Evolutionary conservation across 192 early-diverging fungal species (phyloP).

Genomic region (Rhizoclosmatium globosum): DNA sequence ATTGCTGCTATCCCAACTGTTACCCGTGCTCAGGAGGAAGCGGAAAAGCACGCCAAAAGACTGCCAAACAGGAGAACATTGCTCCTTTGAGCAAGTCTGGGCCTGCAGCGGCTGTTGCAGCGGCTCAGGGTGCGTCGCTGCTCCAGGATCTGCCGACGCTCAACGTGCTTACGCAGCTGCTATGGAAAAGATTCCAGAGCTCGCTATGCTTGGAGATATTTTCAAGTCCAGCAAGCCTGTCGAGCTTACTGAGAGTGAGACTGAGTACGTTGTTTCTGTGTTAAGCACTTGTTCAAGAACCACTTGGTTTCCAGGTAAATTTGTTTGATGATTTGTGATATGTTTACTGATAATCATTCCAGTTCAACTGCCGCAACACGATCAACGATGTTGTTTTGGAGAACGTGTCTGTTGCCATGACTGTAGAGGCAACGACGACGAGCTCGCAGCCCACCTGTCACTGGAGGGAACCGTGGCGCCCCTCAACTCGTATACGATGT

Average conservation of each 20-base stretch:
- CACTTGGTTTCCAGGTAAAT: slow-evolving; percentile 94
- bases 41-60: slow-evolving; percentile 68
- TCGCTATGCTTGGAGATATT: slow-evolving; percentile 83
- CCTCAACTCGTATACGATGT: slow-evolving; percentile 78
- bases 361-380: slow-evolving; percentile 92
- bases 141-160: slow-evolving; percentile 55
- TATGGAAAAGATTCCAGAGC: slow-evolving; percentile 82
- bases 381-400: slow-evolving; percentile 92
- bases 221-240: slow-evolving; percentile 88
- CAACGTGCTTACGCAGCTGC: slow-evolving; percentile 79
- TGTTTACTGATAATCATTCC: slow-evolving; percentile 31
- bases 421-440: slow-evolving; percentile 72
- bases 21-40: slow-evolving; percentile 85
- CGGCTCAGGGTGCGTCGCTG: slow-evolving; percentile 13
- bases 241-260: slow-evolving; percentile 91
- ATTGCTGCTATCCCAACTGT: slow-evolving; percentile 81
- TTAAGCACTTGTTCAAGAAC: slow-evolving; percentile 92
- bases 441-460: slow-evolving; percentile 59
- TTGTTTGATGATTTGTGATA: background rate
- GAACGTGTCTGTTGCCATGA: slow-evolving; percentile 88
- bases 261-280: slow-evolving; percentile 93
- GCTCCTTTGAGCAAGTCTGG: slow-evolving; percentile 26
- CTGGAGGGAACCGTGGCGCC: slow-evolving; percentile 80
- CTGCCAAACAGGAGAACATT: slow-evolving; percentile 46
- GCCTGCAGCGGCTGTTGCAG: slow-evolving; percentile 9